Conservation (phyloP, 1,284 basidiomycete genomes). For the Pseudozyma flocculosa region DNA sequence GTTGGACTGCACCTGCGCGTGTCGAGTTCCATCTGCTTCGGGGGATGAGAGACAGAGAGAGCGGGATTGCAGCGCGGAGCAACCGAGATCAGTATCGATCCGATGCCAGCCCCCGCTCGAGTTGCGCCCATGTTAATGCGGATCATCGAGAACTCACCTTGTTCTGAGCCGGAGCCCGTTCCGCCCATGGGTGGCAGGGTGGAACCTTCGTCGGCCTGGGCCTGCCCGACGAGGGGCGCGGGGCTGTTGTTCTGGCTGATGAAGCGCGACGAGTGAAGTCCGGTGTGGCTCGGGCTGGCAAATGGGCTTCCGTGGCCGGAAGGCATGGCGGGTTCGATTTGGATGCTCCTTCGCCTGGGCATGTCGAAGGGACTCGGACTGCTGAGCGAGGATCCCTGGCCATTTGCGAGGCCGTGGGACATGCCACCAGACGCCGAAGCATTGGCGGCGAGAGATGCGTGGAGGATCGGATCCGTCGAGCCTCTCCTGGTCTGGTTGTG, state of each 20-base stretch:
- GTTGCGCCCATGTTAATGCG: too few relatives aligned
- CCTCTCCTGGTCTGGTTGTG: slow-evolving; percentile 17
- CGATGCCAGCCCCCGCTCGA: too few relatives aligned
- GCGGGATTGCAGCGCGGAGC: not conserved
- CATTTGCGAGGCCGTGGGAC: slow-evolving; percentile 9
- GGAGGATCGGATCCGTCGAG: slow-evolving; percentile 41
- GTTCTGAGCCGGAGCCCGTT: too few relatives aligned
- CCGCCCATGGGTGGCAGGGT: slow-evolving; percentile 5
- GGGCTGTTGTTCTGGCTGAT: slow-evolving; percentile 40
- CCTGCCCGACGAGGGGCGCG: slow-evolving; percentile 19
- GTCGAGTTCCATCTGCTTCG: slow-evolving; percentile 7
- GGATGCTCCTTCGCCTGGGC: slow-evolving; percentile 31
- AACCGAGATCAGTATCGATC: too few relatives aligned
- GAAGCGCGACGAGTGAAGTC: slow-evolving; percentile 25
- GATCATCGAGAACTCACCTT: too few relatives aligned
- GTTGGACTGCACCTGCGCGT: slow-evolving; percentile 24
- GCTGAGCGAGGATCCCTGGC: slow-evolving; percentile 6
- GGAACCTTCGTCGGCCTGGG: slow-evolving; percentile 16
- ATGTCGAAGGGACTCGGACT: slow-evolving; percentile 30
- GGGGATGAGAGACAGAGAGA: not conserved
- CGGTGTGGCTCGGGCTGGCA: slow-evolving; percentile 24
- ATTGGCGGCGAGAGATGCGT: slow-evolving; percentile 38
- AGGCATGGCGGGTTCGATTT: slow-evolving; percentile 38
- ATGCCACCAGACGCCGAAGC: slow-evolving; percentile 22
- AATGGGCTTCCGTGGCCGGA: slow-evolving; percentile 24